phyloP scores from a whole-genome alignment of 495 filamentous ascomycete species.

The Penicillium canariense region DNA sequence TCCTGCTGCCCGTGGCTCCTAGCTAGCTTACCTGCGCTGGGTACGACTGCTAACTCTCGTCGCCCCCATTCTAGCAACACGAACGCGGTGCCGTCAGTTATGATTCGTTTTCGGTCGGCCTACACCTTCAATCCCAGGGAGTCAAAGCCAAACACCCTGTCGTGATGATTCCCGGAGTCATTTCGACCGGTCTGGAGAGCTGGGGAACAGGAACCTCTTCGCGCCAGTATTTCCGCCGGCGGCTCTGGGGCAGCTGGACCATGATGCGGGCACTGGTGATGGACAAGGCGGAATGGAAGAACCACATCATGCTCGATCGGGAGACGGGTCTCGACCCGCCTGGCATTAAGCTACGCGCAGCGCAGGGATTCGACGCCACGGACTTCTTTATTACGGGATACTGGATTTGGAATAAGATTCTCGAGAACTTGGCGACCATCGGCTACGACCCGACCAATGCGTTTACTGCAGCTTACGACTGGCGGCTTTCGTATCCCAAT shows the following conservation, averaged over 20 bases:
- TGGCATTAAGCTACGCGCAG: constrained; percentile 86
- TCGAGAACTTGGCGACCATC: constrained; percentile 92
- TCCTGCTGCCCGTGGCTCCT: not conserved
- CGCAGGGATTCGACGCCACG: constrained; percentile 97
- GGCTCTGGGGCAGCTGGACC: constrained; percentile 95
- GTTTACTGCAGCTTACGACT: constrained; percentile 94
- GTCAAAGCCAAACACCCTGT: constrained; percentile 81
- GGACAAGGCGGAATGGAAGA: constrained; percentile 93
- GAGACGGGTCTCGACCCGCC: constrained; percentile 87
- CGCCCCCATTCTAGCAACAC: constrained; percentile 52
- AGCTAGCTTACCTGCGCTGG: not conserved
- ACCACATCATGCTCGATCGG: constrained; percentile 94
- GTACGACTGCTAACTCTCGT: constrained; percentile 7
- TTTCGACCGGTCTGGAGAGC: constrained; percentile 93
- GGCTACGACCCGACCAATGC: constrained; percentile 96
- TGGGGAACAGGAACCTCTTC: constrained; percentile 86
- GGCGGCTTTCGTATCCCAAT: constrained; percentile 90
- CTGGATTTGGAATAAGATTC: constrained; percentile 99
- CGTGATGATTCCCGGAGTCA: constrained; percentile 96
- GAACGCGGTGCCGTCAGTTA: constrained; percentile 86
- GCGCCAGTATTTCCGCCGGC: constrained; percentile 85
- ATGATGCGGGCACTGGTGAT: constrained; percentile 95
- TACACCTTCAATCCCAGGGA: constrained; percentile 80
- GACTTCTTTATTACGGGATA: constrained; percentile 84
- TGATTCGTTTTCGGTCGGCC: constrained; percentile 87